phyloP scores from a whole-genome alignment of 495 filamentous ascomycete species.

The Glonium stellatum region DNA sequence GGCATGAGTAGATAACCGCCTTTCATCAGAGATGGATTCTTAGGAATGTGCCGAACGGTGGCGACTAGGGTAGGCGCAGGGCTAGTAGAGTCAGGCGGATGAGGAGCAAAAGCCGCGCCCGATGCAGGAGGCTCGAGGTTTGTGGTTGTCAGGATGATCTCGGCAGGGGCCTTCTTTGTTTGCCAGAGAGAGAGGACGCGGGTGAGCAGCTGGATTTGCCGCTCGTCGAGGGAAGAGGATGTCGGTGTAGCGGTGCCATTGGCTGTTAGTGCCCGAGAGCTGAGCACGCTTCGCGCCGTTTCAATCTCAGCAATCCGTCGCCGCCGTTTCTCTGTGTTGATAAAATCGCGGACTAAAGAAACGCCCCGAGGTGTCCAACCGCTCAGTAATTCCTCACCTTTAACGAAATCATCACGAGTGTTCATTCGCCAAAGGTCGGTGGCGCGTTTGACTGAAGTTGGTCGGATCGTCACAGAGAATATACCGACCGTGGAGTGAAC shows the following conservation, averaged over 20 bases:
- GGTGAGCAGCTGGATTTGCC: conserved; percentile 47
- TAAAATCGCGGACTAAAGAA: conserved; percentile 77
- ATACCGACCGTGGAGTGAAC: conserved; percentile 79
- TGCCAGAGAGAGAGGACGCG: conserved; percentile 75
- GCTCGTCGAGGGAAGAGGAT: conserved; percentile 12
- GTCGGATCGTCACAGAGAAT: conserved; percentile 78
- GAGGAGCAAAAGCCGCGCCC: conserved; percentile 47
- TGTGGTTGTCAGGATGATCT: conserved; percentile 63
- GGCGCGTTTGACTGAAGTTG: conserved; percentile 80
- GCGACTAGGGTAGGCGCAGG: conserved; percentile 50
- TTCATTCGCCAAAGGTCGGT: conserved; percentile 97
- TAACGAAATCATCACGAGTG: conserved; percentile 86
- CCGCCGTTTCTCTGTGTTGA: conserved; percentile 60
- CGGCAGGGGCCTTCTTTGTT: conserved; percentile 63
- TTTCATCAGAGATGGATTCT: conserved; percentile 60
- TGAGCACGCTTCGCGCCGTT: conserved; percentile 65
- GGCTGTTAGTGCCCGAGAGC: conserved; percentile 24
- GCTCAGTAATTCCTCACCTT: conserved; percentile 79
- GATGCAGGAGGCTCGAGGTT: conserved; percentile 70
- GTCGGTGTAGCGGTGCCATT: background rate
- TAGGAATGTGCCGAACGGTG: conserved; percentile 62
- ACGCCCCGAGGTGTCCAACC: conserved; percentile 86
- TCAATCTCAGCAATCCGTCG: conserved; percentile 71
- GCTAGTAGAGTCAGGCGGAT: conserved; percentile 19
- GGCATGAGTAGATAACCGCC: conserved; percentile 78